Conservation (phyloP, 495 filamentous ascomycete species). For the Trichoderma orchidacearum region DNA sequence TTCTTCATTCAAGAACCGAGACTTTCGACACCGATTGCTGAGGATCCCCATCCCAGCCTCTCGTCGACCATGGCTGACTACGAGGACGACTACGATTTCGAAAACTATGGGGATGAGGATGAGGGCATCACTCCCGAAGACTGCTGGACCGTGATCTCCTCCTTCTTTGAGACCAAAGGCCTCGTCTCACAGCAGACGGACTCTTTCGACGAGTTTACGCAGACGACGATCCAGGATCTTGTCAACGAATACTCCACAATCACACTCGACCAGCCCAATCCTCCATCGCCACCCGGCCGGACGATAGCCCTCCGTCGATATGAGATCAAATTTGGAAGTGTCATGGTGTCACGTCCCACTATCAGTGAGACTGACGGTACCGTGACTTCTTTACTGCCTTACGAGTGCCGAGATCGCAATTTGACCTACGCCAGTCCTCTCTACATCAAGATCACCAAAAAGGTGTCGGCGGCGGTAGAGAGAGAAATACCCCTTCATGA, state of each 20-base stretch:
- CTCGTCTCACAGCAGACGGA: slow-evolving; percentile 96
- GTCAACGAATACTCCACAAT: slow-evolving; percentile 79
- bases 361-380: slow-evolving; percentile 87
- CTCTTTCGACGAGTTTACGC: slow-evolving; percentile 94
- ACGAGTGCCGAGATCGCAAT: slow-evolving; percentile 87
- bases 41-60: neutral
- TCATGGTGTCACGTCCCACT: slow-evolving; percentile 70
- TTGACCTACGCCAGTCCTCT: slow-evolving; percentile 89
- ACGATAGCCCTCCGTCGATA: slow-evolving; percentile 75
- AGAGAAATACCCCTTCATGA: slow-evolving; percentile 46
- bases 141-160: slow-evolving; percentile 91
- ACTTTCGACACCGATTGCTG: neutral
- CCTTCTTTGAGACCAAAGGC: slow-evolving; percentile 91
- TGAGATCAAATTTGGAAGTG: slow-evolving; percentile 79
- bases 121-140: slow-evolving; percentile 82
- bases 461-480: slow-evolving; percentile 68
- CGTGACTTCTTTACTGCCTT: slow-evolving; percentile 67
- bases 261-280: slow-evolving; percentile 76
- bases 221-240: slow-evolving; percentile 82
- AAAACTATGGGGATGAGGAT: slow-evolving; percentile 44
- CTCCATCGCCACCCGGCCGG: slow-evolving; percentile 54
- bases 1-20: neutral
- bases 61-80: slow-evolving; percentile 13
- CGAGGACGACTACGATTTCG: slow-evolving; percentile 21
- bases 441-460: slow-evolving; percentile 71